These are phyloP conservation scores for Pythium periplocum DNA, from an alignment of 352 stramenopile species.

Conservation along the genomic window DNA sequence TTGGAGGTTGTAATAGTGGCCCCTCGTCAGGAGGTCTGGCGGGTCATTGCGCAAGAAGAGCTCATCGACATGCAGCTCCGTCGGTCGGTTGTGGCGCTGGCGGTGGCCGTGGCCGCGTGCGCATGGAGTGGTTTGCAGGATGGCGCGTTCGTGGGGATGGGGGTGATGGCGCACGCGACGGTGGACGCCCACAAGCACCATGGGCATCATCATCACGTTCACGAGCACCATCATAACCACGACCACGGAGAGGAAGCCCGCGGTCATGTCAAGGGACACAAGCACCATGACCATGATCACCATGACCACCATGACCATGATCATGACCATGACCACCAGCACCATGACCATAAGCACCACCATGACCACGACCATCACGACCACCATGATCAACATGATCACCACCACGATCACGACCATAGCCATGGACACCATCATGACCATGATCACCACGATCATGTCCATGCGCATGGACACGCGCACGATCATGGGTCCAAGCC, in stretches of 20 bases:
- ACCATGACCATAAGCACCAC: constrained; percentile 16
- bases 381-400: constrained; percentile 23
- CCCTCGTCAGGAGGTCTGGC: too few relatives aligned
- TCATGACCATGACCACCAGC: constrained; percentile 11
- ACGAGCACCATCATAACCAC: constrained; percentile 5
- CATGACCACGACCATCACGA: constrained; percentile 16
- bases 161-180: background rate
- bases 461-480: background rate
- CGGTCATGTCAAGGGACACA: constrained; percentile 4
- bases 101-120: background rate
- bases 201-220: background rate
- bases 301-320: constrained; percentile 12
- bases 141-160: background rate
- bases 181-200: background rate
- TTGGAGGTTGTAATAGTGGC: too few relatives aligned
- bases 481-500: background rate
- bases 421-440: constrained; percentile 7
- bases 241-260: constrained; percentile 1
- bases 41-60: too few relatives aligned
- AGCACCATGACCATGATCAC: constrained; percentile 5
- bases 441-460: constrained; percentile 9
- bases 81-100: background rate
- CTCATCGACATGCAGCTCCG: too few relatives aligned
- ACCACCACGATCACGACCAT: constrained; percentile 16
- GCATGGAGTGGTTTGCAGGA: too few relatives aligned